phyloP scores from a whole-genome alignment of 1,284 basidiomycete species.

The Melampsora larici-populina region DNA sequence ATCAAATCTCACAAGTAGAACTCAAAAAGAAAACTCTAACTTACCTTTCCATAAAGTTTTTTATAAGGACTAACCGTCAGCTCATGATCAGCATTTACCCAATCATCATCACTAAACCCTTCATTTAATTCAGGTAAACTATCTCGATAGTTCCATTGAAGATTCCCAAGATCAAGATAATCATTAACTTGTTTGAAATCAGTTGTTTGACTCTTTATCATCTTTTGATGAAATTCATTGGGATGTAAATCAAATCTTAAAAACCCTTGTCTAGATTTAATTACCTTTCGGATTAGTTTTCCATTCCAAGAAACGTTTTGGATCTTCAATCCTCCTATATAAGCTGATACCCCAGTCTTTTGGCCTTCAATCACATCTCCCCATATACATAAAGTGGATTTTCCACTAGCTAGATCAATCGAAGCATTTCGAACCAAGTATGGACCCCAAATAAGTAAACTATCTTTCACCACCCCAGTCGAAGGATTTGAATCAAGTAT shows the following conservation, averaged over 20 bases:
- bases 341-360: conserved; percentile 24
- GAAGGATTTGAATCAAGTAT: conserved; percentile 10
- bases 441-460: conserved; percentile 35
- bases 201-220: not conserved
- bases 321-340: conserved; percentile 60
- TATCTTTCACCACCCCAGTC: not conserved
- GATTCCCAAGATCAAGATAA: conserved; percentile 52
- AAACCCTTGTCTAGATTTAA: conserved; percentile 47
- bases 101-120: conserved; percentile 63
- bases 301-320: conserved; percentile 69
- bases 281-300: conserved; percentile 53
- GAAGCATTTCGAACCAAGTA: conserved; percentile 32
- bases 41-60: conserved; percentile 63
- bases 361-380: conserved; percentile 30
- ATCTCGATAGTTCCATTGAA: conserved; percentile 67
- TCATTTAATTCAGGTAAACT: conserved; percentile 66
- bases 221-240: conserved; percentile 50
- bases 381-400: conserved; percentile 12
- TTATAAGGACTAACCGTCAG: conserved; percentile 67
- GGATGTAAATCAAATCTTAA: conserved; percentile 52
- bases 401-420: not conserved
- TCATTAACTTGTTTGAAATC: conserved; percentile 16
- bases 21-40: not conserved
- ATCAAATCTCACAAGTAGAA: not conserved
- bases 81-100: conserved; percentile 66